These are phyloP conservation scores for Epithele typhae DNA, from an alignment of 768 basidiomycete species.

Conservation along the genomic window DNA sequence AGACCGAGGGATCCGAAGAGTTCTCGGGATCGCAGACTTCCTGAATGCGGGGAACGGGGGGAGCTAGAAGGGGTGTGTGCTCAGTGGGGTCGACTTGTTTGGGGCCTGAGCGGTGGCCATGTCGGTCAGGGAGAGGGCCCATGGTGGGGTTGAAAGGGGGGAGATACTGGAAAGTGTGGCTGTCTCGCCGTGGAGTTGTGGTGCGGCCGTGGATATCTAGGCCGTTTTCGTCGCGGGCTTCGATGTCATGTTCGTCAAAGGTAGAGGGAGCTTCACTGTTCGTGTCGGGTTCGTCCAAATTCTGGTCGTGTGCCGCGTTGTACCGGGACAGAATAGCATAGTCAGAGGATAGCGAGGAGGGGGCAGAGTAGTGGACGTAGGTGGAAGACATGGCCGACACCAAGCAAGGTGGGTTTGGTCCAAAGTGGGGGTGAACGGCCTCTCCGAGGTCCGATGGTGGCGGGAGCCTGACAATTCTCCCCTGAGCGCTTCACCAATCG, in stretches of 20 bases:
- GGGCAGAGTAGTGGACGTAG: constrained; percentile 44
- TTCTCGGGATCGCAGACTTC: constrained; percentile 40
- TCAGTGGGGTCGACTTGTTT: constrained; percentile 32
- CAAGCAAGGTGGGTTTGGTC: neutral
- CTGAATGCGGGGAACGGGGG: constrained; percentile 52
- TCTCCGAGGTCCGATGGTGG: too few relatives aligned
- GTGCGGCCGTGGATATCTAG: constrained; percentile 2
- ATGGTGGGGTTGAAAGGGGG: constrained; percentile 36
- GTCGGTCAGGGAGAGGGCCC: constrained; percentile 22
- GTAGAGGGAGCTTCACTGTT: constrained; percentile 6
- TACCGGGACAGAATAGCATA: constrained; percentile 58
- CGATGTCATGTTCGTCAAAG: constrained; percentile 9
- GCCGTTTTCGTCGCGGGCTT: constrained; percentile 7
- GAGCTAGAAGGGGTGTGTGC: constrained; percentile 55
- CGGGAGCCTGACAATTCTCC: too few relatives aligned
- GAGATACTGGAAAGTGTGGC: constrained; percentile 33
- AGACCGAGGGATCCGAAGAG: constrained; percentile 25
- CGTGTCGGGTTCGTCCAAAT: constrained; percentile 8
- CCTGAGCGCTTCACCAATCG: too few relatives aligned
- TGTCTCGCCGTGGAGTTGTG: constrained; percentile 19
- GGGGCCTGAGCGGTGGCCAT: constrained; percentile 21
- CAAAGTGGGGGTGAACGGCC: neutral
- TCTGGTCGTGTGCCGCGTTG: constrained; percentile 27
- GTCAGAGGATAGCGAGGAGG: constrained; percentile 61
- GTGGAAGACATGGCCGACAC: constrained; percentile 29